phyloP scores from a whole-genome alignment of 2,329 filamentous ascomycete genomes.

The Fusarium ambrosium region DNA sequence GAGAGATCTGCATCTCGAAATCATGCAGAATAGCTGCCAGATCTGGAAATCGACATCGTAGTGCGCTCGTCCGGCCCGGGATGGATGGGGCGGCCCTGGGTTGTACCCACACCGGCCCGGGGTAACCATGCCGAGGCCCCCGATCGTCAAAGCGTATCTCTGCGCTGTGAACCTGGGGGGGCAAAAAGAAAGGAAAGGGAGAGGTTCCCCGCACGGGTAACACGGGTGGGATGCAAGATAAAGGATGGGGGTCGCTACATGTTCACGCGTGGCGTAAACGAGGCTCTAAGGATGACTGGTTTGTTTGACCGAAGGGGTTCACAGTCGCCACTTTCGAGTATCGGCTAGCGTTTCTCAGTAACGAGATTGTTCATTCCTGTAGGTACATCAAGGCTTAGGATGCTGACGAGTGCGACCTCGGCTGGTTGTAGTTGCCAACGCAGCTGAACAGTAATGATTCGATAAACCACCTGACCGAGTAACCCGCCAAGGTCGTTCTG shows the following conservation, averaged over 20 bases:
- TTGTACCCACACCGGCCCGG: slow-evolving; percentile 15
- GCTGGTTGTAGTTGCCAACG: background rate
- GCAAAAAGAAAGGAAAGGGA: background rate
- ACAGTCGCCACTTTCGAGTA: background rate
- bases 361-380: background rate
- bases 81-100: background rate
- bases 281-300: background rate
- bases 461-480: slow-evolving; percentile 78
- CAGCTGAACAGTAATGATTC: background rate
- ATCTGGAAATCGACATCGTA: slow-evolving; percentile 14
- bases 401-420: background rate
- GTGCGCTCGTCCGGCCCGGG: slow-evolving; percentile 14
- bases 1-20: background rate
- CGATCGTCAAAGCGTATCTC: slow-evolving; percentile 15
- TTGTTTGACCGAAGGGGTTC: background rate
- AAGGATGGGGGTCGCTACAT: background rate
- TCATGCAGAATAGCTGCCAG: slow-evolving; percentile 26
- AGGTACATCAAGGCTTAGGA: background rate
- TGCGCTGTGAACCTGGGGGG: background rate
- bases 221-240: background rate
- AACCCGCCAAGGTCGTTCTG: slow-evolving; percentile 65
- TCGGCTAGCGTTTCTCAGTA: background rate
- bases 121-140: background rate
- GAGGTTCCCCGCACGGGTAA: slow-evolving; percentile 4
- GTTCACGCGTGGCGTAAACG: background rate